Base-by-base conservation (phyloP, 768 basidiomycete genomes). In the Xerocomellus intermedius region DNA sequence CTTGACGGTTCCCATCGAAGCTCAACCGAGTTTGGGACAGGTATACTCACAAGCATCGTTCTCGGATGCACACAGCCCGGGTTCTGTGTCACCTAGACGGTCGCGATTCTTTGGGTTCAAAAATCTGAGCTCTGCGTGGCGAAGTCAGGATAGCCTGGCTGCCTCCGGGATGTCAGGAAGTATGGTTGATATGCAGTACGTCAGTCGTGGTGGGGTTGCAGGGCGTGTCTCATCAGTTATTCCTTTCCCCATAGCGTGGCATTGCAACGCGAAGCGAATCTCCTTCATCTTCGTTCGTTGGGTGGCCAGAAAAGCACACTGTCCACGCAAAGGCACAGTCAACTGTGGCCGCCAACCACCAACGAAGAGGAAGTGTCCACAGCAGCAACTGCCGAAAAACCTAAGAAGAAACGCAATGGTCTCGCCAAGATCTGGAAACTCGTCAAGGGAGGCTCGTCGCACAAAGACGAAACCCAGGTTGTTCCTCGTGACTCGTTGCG, bases 181-280 rank as follows among this genome's bases (percentile, higher is more conserved):
- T 64, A 91, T 94, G 89, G 74, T 93, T 60, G 89, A 93, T 69
- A 93, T 94, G 91, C 91, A 94, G 91, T 93, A 74, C 59, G 89
- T 85, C 14, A 9, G 30, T 50, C 43, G 14, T 47, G 10, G 36
- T 21, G 50, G 19, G 26, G 7, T 3, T 53, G 43, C 22, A 30
- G 19, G 42, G 3, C 16, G 21, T 36, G 33, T 56, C 44, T 61
- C 49, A 69, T 49, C 42, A 17, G 39, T 13, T 45, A 22, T n/a
- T 44, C 41, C 43, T 53, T 16, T 28, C 36, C 54, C 42, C 45
- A 10, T 60, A 93, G 91, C 64, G 79, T 93, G 64, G 91, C 89
- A 48, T 77, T 93, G 41, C 88, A 91, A 57, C 83, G 84, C 33
- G 91, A 91, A 71, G 70, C 68, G 12, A 69, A 74, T 47, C 59